Evolutionary conservation across 345 rosid genomes (phyloP).

Genomic region (Eucalyptus grandis): DNA sequence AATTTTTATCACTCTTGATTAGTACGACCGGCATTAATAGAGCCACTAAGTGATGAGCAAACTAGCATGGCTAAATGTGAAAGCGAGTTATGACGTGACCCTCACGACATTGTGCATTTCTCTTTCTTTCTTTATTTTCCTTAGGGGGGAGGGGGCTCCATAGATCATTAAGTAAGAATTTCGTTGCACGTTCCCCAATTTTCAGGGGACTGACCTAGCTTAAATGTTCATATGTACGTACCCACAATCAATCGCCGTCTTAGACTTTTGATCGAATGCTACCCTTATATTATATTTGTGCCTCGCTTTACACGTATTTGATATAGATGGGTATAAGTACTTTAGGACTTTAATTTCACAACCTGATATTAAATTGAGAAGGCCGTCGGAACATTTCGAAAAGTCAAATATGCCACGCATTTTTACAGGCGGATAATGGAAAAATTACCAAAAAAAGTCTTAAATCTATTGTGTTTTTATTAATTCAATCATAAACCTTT

Average conservation of each 20-base stretch:
- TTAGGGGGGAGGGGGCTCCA: not conserved
- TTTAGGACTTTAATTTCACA: too few relatives aligned
- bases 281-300: too few relatives aligned
- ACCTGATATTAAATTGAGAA: too few relatives aligned
- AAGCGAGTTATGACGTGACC: not conserved
- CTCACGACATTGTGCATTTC: not conserved
- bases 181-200: not conserved
- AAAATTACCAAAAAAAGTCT: too few relatives aligned
- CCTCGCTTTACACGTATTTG: too few relatives aligned
- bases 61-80: not conserved
- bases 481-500: too few relatives aligned
- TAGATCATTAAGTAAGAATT: not conserved
- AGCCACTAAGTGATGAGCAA: fast-evolving
- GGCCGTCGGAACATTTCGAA: fast-evolving
- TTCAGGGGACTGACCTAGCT: not conserved
- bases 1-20: not conserved
- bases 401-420: too few relatives aligned
- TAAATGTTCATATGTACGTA: fast-evolving
- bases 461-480: fast-evolving
- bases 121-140: too few relatives aligned
- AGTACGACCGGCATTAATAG: fast-evolving
- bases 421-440: fast-evolving
- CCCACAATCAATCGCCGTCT: not conserved
- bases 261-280: not conserved
- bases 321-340: too few relatives aligned